A percentile compares a stretch with the other conserved stretches of the same genome.
Conservation (phyloP, 768 basidiomycete species). For the Russula virescens region DNA sequence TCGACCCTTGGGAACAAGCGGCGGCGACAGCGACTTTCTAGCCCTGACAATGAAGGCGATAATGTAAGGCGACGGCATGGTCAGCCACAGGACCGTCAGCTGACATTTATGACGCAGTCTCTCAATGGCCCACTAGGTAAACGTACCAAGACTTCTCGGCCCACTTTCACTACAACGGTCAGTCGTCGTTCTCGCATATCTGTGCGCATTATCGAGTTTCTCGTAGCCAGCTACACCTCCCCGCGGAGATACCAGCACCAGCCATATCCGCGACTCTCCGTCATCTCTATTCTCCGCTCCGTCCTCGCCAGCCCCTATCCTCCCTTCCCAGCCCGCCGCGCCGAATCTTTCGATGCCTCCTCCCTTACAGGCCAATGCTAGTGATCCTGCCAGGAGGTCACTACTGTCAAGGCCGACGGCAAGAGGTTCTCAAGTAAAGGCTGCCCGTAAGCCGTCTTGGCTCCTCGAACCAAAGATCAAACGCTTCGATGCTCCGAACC, state of each 20-base stretch:
- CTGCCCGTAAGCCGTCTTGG: constrained; percentile 14
- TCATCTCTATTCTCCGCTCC: constrained; percentile 27
- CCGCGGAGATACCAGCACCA: not conserved
- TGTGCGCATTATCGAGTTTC: not conserved
- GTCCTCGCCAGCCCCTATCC: constrained; percentile 19
- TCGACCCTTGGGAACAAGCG: not conserved
- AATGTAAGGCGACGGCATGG: not conserved
- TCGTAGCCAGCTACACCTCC: constrained; percentile 15
- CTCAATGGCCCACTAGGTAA: constrained; percentile 2
- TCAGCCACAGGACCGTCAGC: not conserved
- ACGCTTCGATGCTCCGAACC: constrained; percentile 26
- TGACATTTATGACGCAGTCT: constrained; percentile 1
- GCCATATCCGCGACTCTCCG: constrained; percentile 10
- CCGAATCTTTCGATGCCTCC: not conserved
- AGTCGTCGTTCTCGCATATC: not conserved
- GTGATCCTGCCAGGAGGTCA: not conserved
- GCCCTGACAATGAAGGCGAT: not conserved
- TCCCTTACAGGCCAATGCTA: not conserved
- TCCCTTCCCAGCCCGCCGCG: not conserved
- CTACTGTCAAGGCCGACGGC: not conserved
- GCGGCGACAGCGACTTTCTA: constrained; percentile 7
- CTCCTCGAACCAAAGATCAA: constrained; percentile 32
- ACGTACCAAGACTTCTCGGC: not conserved
- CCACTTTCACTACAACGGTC: not conserved
- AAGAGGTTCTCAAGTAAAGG: not conserved